phyloP scores from a whole-genome alignment of 495 filamentous ascomycete species.

The Tetracladium setigerum region DNA sequence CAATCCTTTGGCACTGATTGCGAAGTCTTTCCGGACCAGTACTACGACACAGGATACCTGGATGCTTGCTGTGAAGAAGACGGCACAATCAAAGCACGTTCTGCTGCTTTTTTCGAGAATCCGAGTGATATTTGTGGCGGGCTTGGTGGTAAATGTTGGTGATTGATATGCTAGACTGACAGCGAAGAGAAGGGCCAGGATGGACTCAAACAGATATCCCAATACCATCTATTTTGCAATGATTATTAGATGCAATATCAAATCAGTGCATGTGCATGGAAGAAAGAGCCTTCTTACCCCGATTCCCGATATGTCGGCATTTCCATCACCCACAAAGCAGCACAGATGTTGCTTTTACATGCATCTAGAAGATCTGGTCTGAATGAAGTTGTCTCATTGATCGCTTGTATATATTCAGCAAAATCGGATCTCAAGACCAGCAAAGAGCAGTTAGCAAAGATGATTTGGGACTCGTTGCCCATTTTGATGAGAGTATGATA shows the following conservation, averaged over 20 bases:
- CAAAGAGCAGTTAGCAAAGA: conserved; percentile 5
- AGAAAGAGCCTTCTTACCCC: too few species aligned
- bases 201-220: conserved; percentile 18
- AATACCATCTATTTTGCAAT: conserved; percentile 16
- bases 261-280: background rate
- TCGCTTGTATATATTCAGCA: conserved; percentile 11
- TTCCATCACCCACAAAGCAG: conserved; percentile 22
- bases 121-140: too few species aligned
- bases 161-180: background rate
- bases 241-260: background rate
- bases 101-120: background rate
- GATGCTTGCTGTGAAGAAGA: conserved; percentile 28
- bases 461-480: background rate
- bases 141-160: background rate
- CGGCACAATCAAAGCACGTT: conserved; percentile 24
- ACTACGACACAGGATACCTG: conserved; percentile 29
- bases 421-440: conserved; percentile 10
- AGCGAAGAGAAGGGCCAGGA: conserved; percentile 5
- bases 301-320: conserved; percentile 23
- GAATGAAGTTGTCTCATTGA: conserved; percentile 13
- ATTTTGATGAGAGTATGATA: background rate
- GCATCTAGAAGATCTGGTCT: conserved; percentile 4
- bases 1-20: conserved; percentile 22
- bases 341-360: conserved; percentile 20
- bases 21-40: conserved; percentile 26